Percentiles rank a stretch among this genome's conserved stretches.
Conservation (phyloP, 768 basidiomycete species). For the Leucocoprinus leucothites region DNA sequence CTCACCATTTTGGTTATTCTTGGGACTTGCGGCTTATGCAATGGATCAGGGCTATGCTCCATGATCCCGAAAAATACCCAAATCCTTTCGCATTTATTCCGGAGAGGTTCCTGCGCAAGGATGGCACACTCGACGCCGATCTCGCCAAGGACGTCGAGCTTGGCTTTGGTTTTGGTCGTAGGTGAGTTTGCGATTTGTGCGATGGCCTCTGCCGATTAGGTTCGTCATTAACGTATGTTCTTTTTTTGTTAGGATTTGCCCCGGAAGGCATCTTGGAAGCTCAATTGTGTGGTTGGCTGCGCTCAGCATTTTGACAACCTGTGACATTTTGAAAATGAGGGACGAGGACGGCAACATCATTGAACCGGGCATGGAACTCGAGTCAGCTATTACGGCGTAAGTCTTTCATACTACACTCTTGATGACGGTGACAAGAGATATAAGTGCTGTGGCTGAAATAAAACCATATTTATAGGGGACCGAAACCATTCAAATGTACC, state of each 20-base stretch:
- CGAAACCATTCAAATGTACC: constrained; percentile 44
- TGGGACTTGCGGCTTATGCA: background rate
- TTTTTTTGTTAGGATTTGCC: constrained; percentile 39
- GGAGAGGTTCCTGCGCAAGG: constrained; percentile 40
- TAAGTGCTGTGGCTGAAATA: background rate
- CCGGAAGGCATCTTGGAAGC: constrained; percentile 49
- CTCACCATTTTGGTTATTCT: background rate
- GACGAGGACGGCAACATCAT: constrained; percentile 40
- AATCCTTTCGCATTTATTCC: constrained; percentile 47
- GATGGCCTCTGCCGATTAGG: background rate
- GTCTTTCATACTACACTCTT: background rate
- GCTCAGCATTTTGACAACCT: constrained; percentile 36
- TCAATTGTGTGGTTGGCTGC: constrained; percentile 43
- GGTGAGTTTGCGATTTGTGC: constrained; percentile 27
- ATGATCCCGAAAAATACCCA: constrained; percentile 35
- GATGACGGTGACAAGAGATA: background rate
- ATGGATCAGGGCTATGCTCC: constrained; percentile 35
- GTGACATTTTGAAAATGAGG: constrained; percentile 38
- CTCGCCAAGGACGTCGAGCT: constrained; percentile 30
- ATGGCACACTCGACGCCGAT: constrained; percentile 28
- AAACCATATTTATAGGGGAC: constrained; percentile 34
- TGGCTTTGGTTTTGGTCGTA: constrained; percentile 57
- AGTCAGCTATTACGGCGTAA: constrained; percentile 13
- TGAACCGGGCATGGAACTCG: constrained; percentile 27
- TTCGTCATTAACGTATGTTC: background rate